Percentiles rank a stretch among this genome's conserved stretches.
Conservation (phyloP, 2,329 filamentous ascomycete species). For the Pezicula carpinea region DNA sequence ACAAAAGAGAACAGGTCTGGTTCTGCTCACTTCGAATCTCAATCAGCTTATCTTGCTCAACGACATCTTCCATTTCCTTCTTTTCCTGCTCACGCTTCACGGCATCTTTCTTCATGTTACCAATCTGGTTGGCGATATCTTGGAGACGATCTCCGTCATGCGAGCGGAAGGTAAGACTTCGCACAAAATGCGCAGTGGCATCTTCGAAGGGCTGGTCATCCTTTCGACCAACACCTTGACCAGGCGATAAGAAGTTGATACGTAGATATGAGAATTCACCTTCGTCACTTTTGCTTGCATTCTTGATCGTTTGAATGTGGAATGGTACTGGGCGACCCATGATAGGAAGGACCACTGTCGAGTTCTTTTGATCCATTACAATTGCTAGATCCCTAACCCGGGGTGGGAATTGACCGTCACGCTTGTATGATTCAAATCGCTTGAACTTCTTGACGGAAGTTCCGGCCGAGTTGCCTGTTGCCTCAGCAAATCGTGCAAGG, state of each 20-base stretch:
- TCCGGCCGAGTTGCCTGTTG: conserved; percentile 79
- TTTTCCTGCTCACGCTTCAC: conserved; percentile 95
- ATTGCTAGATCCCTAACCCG: conserved; percentile 83
- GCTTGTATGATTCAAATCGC: conserved; percentile 97
- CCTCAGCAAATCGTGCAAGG: conserved; percentile 78
- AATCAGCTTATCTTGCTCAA: conserved; percentile 95
- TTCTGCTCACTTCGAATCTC: conserved; percentile 77
- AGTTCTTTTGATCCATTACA: conserved; percentile 84
- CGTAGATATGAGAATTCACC: conserved; percentile 89
- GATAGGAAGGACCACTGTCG: conserved; percentile 87
- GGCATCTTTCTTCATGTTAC: conserved; percentile 90
- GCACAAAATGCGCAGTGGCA: conserved; percentile 88
- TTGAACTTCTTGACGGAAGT: conserved; percentile 98
- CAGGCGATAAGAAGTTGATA: conserved; percentile 95
- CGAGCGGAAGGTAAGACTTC: conserved; percentile 92
- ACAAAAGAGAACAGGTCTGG: background rate
- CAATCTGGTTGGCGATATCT: conserved; percentile 88
- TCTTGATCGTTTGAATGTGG: conserved; percentile 98
- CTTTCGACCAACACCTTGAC: conserved; percentile 93
- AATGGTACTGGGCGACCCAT: conserved; percentile 98
- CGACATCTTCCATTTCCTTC: conserved; percentile 99
- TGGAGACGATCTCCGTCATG: conserved; percentile 84
- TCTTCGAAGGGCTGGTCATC: conserved; percentile 98
- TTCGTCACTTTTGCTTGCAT: conserved; percentile 95
- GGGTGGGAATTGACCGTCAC: conserved; percentile 86